A percentile compares a stretch with the other conserved stretches of the same genome.
Conservation (phyloP, 2,329 filamentous ascomycete genomes). For the Colletotrichum paranaense region DNA sequence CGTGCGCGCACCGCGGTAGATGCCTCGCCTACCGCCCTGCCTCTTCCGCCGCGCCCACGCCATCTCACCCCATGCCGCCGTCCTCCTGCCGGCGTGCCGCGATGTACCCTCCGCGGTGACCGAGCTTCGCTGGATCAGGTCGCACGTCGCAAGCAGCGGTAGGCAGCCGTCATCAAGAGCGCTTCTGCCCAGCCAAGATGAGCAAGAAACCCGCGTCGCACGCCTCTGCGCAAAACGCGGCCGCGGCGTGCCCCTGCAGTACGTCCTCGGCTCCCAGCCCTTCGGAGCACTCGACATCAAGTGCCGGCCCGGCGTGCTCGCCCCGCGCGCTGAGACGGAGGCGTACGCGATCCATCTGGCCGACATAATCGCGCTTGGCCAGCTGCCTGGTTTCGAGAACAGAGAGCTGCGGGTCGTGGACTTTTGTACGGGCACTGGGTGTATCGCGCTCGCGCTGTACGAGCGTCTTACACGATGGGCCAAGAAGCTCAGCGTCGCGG, state of each 20-base stretch:
- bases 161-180: slow-evolving; percentile 4
- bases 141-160: slow-evolving; percentile 61
- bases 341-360: slow-evolving; percentile 71
- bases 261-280: slow-evolving; percentile 87
- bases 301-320: slow-evolving; percentile 83
- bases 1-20: slow-evolving; percentile 41
- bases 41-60: slow-evolving; percentile 65
- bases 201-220: slow-evolving; percentile 28
- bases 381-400: slow-evolving; percentile 22
- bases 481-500: slow-evolving; percentile 63
- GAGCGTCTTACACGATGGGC: slow-evolving; percentile 63
- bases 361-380: slow-evolving; percentile 46
- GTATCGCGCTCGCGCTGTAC: slow-evolving; percentile 83
- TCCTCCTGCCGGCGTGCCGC: slow-evolving; percentile 73
- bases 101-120: slow-evolving; percentile 71
- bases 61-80: slow-evolving; percentile 66
- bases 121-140: slow-evolving; percentile 79
- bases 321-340: slow-evolving; percentile 85
- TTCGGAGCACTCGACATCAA: slow-evolving; percentile 86
- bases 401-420: slow-evolving; percentile 75
- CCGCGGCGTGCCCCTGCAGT: slow-evolving; percentile 83
- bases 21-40: slow-evolving; percentile 73
- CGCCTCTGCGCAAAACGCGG: slow-evolving; percentile 61
- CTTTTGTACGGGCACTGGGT: slow-evolving; percentile 91
- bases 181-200: background rate